Base-by-base conservation (phyloP, 1,284 basidiomycete genomes). In the Pterulicium gracile region DNA sequence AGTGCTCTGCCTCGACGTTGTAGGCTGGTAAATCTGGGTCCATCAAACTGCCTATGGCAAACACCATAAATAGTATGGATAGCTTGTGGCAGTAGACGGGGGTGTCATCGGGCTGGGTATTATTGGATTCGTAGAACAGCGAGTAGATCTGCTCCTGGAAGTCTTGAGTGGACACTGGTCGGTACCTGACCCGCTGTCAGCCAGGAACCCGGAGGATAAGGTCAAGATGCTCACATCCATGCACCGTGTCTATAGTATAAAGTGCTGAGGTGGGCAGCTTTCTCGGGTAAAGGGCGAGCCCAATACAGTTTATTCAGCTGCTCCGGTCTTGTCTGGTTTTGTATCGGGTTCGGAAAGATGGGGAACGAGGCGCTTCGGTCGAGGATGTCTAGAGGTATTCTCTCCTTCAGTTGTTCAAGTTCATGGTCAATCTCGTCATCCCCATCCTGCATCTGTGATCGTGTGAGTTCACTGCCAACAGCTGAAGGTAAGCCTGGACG, bases 1-100 rank as follows among this genome's bases (percentile, higher is more conserved):
- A 88, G 59, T 83, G 85, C 60, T 87, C 82, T 1, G 85, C 84
- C 47, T 88, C 84, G 32, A 83, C 60, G 48, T 75, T 83, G 59
- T 86, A 87, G 0, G 82, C 72, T 7, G 74, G 67, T 34, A 79
- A 64, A 10, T 69, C 63, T 4, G 72, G 69, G 54, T 88, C 78
- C 73, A 87, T 81, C 45, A 87, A 66, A 27, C 74, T 75, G 1
- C 82, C 85, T 49, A 88, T 79, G 0, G 84, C 79, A 5, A 88
- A 70, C 19, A 88, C 68, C 68, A 88, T 83, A 58, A 81, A 88
- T 64, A 87, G 64, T 41, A 88, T 65, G 2, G 83, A 73, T 34
- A 88, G 71, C 17, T 79, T 75, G 58, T 86, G 82, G 13, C 77
- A 73, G 35, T 77, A 55, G 19, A 79, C 62, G 3, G 76, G 69